Percentiles rank a stretch among this genome's conserved stretches.
phyloP scores from a whole-genome alignment of 1,284 basidiomycete species.

The Fomitiporia mediterranea region DNA sequence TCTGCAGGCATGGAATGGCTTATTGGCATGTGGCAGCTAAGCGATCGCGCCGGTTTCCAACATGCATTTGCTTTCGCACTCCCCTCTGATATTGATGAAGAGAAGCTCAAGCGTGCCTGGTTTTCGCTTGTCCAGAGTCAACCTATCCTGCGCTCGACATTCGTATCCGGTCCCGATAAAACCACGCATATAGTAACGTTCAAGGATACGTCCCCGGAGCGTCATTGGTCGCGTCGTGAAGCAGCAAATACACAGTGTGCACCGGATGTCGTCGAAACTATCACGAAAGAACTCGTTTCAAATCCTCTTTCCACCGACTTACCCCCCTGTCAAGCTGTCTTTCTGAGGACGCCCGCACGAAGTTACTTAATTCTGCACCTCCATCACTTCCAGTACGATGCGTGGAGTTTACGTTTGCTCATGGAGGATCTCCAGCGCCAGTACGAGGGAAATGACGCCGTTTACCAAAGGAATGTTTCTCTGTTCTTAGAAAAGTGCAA shows the following conservation, averaged over 20 bases:
- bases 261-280: slow-evolving; percentile 25
- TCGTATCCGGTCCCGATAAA: slow-evolving; percentile 30
- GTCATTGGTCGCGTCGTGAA: slow-evolving; percentile 26
- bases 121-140: slow-evolving; percentile 33
- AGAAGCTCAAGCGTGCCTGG: slow-evolving; percentile 36
- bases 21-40: slow-evolving; percentile 43
- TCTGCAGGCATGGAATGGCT: slow-evolving; percentile 40
- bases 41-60: slow-evolving; percentile 39
- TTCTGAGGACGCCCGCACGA: slow-evolving; percentile 29
- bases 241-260: slow-evolving; percentile 21
- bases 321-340: slow-evolving; percentile 33
- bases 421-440: slow-evolving; percentile 36
- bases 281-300: slow-evolving; percentile 33
- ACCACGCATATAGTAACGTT: slow-evolving; percentile 36
- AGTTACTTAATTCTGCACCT: slow-evolving; percentile 40
- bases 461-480: slow-evolving; percentile 27
- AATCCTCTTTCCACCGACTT: slow-evolving; percentile 32
- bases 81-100: slow-evolving; percentile 28
- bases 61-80: slow-evolving; percentile 42
- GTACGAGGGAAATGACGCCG: slow-evolving; percentile 26
- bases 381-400: slow-evolving; percentile 51
- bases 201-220: slow-evolving; percentile 25
- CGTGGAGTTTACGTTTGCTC: slow-evolving; percentile 43
- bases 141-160: slow-evolving; percentile 42
- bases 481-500: slow-evolving; percentile 32